These are phyloP conservation scores for Cyanophora paradoxa DNA, from an alignment of 78 protist species.

Conservation along the genomic window DNA sequence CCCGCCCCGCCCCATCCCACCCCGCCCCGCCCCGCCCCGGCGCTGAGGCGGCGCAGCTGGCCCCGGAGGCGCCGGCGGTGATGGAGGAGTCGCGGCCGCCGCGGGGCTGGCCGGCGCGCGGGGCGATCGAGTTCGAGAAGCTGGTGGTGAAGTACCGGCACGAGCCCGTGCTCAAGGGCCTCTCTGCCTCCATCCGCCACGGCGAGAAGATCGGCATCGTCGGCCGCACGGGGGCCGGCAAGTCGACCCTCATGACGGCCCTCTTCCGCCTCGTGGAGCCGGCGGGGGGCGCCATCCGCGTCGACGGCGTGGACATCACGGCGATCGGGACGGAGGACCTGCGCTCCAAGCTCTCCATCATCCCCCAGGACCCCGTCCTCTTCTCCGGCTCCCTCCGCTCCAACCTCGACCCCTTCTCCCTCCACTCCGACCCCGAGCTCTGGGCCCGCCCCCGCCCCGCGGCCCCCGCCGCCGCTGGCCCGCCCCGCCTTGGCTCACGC, in stretches of 20 bases:
- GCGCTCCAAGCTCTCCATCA: constrained; percentile 71
- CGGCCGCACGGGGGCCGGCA: constrained; percentile 30
- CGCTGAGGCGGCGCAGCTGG: too few species aligned
- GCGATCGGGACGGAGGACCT: constrained; percentile 44
- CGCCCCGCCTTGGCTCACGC: neutral
- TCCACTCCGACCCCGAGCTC: constrained; percentile 50
- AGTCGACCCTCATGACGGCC: constrained; percentile 22
- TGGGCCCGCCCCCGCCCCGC: constrained; percentile 23
- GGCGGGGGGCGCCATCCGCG: constrained; percentile 17
- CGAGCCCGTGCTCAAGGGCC: too few species aligned
- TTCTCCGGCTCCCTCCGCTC: constrained; percentile 71
- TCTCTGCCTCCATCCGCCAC: too few species aligned
- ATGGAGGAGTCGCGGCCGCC: too few species aligned
- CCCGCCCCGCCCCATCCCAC: neutral
- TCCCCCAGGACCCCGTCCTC: constrained; percentile 86
- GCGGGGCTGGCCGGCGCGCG: too few species aligned
- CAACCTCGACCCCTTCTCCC: constrained; percentile 83
- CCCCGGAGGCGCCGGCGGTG: too few species aligned
- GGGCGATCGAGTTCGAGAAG: too few species aligned
- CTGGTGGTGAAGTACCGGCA: too few species aligned
- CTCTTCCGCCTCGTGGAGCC: constrained; percentile 9
- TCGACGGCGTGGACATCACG: constrained; percentile 61
- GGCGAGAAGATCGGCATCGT: constrained; percentile 8
- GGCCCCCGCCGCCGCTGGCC: neutral
- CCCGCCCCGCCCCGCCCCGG: too few species aligned